Evolutionary conservation across 1,284 basidiomycete species (phyloP), one percentile per base, ranked within the genome.

Genomic region (Cryptococcus wingfieldii): DNA sequence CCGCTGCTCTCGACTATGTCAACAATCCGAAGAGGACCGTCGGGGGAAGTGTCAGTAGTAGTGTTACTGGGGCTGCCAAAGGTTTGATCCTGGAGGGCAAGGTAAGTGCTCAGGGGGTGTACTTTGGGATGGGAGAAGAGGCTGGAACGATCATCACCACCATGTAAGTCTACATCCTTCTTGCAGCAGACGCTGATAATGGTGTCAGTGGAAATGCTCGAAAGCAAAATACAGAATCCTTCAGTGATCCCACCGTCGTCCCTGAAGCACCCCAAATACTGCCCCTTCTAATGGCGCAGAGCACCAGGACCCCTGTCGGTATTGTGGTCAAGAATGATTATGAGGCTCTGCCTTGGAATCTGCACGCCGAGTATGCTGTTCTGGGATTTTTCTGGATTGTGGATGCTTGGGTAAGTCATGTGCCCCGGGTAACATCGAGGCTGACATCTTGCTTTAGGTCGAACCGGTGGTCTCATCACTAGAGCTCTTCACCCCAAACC

Each of bases 361-460:
- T 75, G 5, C 67, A 68, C 4, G 51, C 66, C n/a, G 59, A 68
- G 1, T 64, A 69, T 19, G 54, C 73, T 37, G 66, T 71, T 1
- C 62, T 77, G 4, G 75, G 75, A n/a, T 77, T 70, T 70, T 76
- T 74, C 60, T 77, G 71, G 72, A 54, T 76, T 25, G 57, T 63
- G 0, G 74, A 73, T 50, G 70, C 74, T 37, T 77, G 75, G 75
- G 70, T 69, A 42, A 43, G 63, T 58, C 38, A 38, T 38, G 18
- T 23, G 18, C 38, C 16, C n/a, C 38, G 27, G 18, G 37, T 50
- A 53, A 41, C 16, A 16, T n/a, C 34, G 9, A 16, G 2, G 38
- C 39, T 48, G 45, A 53, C 34, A 47, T 42, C 56, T n/a, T 50
- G 27, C 34, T 5, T 13, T 53, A 70, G 68, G 58, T 72, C n/a